These are phyloP conservation scores for Chamaenerion angustifolium DNA, from an alignment of 345 rosid species.

Conservation along the genomic window DNA sequence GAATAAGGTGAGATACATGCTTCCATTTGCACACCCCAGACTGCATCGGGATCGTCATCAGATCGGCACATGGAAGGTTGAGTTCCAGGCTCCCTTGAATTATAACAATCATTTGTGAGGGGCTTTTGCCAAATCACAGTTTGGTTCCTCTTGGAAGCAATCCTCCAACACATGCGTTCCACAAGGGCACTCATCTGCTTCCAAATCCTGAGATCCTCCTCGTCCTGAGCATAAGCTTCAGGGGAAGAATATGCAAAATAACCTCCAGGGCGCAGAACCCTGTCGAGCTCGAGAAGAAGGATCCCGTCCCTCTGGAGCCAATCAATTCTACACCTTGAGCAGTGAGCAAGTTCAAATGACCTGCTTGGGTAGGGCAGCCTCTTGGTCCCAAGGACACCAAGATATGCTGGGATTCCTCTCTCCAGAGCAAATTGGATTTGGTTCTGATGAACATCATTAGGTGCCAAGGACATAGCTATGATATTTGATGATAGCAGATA, in stretches of 20 bases:
- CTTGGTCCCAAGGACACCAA: constrained; percentile 91
- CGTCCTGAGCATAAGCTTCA: constrained; percentile 97
- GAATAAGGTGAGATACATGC: constrained; percentile 90
- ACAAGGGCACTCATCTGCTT: constrained; percentile 88
- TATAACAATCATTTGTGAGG: constrained; percentile 75
- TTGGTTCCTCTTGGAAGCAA: constrained; percentile 84
- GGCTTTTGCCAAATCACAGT: constrained; percentile 98
- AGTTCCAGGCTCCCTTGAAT: constrained; percentile 65
- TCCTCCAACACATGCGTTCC: constrained; percentile 89
- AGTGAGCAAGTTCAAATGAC: constrained; percentile 93
- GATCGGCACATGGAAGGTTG: constrained; percentile 85
- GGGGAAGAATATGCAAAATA: constrained; percentile 98
- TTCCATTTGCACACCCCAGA: constrained; percentile 74
- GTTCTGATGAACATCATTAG: constrained; percentile 98
- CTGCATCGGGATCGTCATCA: constrained; percentile 88
- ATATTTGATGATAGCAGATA: constrained; percentile 82
- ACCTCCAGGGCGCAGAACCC: constrained; percentile 94
- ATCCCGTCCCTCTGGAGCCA: constrained; percentile 99
- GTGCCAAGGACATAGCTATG: constrained; percentile 83
- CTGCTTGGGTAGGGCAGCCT: constrained; percentile 98
- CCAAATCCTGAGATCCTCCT: constrained; percentile 90
- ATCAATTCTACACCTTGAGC: constrained; percentile 96
- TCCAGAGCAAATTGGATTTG: constrained; percentile 98
- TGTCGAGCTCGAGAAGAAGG: constrained; percentile 95
- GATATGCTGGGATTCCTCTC: constrained; percentile 98